Evolutionary conservation across 2,329 filamentous ascomycete species (phyloP).

Genomic region (Phyllosticta paracitricarpa): DNA sequence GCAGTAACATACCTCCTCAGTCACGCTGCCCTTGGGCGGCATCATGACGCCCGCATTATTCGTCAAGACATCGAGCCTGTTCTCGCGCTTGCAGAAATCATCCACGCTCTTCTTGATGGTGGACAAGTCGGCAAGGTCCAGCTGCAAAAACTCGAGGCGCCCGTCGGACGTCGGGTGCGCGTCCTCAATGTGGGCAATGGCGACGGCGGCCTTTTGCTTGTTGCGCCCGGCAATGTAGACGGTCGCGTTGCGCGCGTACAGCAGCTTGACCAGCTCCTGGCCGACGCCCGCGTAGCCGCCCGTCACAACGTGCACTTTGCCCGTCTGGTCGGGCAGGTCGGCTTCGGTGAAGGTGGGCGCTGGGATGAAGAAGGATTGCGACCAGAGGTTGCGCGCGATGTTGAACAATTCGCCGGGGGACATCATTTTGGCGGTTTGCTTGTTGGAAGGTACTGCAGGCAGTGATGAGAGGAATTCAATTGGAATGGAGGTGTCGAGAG

Average conservation of each 20-base stretch:
- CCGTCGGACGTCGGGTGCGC: slow-evolving; percentile 22
- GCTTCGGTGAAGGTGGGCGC: slow-evolving; percentile 34
- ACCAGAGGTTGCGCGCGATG: slow-evolving; percentile 11
- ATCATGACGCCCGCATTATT: slow-evolving; percentile 28
- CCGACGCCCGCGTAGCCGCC: slow-evolving; percentile 42
- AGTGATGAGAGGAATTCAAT: neutral
- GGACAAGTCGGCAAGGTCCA: slow-evolving; percentile 35
- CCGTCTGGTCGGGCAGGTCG: slow-evolving; percentile 27
- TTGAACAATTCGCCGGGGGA: slow-evolving; percentile 2
- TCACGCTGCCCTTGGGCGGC: slow-evolving; percentile 17
- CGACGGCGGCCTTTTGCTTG: slow-evolving; percentile 33
- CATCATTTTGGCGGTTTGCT: neutral
- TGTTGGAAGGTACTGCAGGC: neutral
- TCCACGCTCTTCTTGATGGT: slow-evolving; percentile 31
- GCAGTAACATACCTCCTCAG: slow-evolving; percentile 5
- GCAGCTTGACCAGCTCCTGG: slow-evolving; percentile 41
- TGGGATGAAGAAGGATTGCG: slow-evolving; percentile 22
- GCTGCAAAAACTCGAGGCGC: slow-evolving; percentile 18
- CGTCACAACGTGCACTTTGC: slow-evolving; percentile 35
- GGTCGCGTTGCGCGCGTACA: slow-evolving; percentile 45
- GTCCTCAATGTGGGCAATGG: slow-evolving; percentile 37
- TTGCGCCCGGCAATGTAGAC: slow-evolving; percentile 47
- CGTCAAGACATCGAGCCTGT: slow-evolving; percentile 32
- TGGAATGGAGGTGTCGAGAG: neutral
- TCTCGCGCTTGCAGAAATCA: slow-evolving; percentile 29